Evolutionary conservation across 2,329 filamentous ascomycete genomes (phyloP).

Genomic region (Stachybotrys chlorohalonatus): DNA sequence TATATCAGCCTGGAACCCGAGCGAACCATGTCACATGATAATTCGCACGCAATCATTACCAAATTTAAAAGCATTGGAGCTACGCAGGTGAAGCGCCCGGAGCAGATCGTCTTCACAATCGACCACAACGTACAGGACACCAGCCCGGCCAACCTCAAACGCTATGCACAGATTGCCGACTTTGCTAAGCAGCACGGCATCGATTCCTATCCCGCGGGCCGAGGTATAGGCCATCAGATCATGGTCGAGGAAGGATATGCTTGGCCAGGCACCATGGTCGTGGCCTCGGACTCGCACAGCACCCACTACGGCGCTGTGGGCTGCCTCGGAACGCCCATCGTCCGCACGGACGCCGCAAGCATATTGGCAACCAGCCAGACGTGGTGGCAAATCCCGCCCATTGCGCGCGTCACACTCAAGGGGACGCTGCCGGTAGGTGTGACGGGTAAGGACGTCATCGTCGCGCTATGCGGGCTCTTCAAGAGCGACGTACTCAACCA

Average conservation of each 20-base stretch:
- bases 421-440: conserved; percentile 69
- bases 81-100: conserved; percentile 56
- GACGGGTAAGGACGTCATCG: conserved; percentile 88
- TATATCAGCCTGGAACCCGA: conserved; percentile 71
- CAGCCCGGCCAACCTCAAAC: conserved; percentile 67
- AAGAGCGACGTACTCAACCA: conserved; percentile 88
- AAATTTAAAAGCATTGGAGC: conserved; percentile 79
- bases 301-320: conserved; percentile 63
- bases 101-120: conserved; percentile 73
- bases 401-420: conserved; percentile 63
- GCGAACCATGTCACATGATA: conserved; percentile 81
- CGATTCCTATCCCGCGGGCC: conserved; percentile 66
- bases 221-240: conserved; percentile 84
- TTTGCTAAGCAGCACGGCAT: conserved; percentile 75
- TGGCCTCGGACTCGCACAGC: conserved; percentile 69
- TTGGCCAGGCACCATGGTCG: conserved; percentile 78
- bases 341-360: conserved; percentile 77
- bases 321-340: conserved; percentile 61
- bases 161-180: conserved; percentile 60
- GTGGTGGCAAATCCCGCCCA: conserved; percentile 84
- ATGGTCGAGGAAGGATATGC: conserved; percentile 70
- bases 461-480: conserved; percentile 80
- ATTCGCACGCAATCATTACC: conserved; percentile 61
- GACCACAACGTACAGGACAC: conserved; percentile 89
- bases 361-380: conserved; percentile 78